A percentile compares a stretch with the other conserved stretches of the same genome.
Conservation (phyloP, 805 yeast genomes). For the Kodamaea kaohsiungensis region DNA sequence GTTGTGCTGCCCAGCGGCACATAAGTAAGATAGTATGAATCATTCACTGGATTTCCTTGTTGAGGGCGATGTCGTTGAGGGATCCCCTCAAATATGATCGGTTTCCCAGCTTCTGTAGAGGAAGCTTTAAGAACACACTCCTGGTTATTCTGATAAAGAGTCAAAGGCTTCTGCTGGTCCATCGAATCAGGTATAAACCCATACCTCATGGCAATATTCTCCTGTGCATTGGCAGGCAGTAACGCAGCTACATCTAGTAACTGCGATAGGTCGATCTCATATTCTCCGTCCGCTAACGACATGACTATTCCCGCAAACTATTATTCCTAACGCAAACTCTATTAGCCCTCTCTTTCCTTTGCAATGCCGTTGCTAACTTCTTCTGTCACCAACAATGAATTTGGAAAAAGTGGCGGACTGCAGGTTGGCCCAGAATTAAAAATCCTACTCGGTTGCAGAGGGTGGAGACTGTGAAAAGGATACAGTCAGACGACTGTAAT, state of each 20-base stretch:
- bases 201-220: constrained; percentile 35
- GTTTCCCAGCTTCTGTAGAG: constrained; percentile 23
- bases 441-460: neutral
- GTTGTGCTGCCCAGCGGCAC: constrained; percentile 13
- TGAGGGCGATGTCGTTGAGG: constrained; percentile 27
- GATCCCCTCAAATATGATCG: constrained; percentile 41
- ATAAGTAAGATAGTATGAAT: constrained; percentile 32
- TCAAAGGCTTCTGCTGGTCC: constrained; percentile 36
- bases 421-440: neutral
- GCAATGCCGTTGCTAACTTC: neutral
- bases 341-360: neutral
- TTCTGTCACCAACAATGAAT: neutral
- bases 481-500: neutral
- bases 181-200: constrained; percentile 43
- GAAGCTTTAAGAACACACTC: constrained; percentile 34
- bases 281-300: constrained; percentile 45
- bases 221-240: constrained; percentile 13
- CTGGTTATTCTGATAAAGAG: constrained; percentile 35
- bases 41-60: constrained; percentile 15
- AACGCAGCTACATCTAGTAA: constrained; percentile 16
- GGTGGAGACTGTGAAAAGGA: neutral
- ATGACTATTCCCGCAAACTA: constrained; percentile 12
- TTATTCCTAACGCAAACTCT: neutral
- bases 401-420: neutral
- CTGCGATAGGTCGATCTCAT: constrained; percentile 40